A percentile compares a stretch with the other conserved stretches of the same genome.
phyloP scores from a whole-genome alignment of 768 basidiomycete species.

The Lentinula detonsa region DNA sequence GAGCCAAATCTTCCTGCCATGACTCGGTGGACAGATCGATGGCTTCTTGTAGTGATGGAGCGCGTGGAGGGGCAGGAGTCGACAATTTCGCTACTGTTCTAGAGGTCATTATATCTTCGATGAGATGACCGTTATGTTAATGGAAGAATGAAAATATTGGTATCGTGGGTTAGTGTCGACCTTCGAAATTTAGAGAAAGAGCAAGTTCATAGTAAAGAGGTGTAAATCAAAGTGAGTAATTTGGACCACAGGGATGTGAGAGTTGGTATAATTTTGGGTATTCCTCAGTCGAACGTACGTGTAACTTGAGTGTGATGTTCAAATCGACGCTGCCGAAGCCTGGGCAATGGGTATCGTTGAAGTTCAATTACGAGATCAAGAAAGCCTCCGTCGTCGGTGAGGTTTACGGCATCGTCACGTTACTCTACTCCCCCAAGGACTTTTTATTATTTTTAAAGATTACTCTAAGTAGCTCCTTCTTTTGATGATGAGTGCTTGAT shows the following conservation, averaged over 20 bases:
- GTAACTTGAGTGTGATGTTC: neutral
- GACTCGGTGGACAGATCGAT: slow-evolving; percentile 56
- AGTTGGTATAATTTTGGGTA: neutral
- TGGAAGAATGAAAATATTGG: neutral
- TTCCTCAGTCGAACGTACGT: neutral
- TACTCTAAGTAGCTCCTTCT: too few relatives aligned
- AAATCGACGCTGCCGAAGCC: neutral
- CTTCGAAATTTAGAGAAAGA: neutral
- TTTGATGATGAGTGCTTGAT: too few relatives aligned
- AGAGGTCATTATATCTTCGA: neutral
- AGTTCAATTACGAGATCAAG: neutral
- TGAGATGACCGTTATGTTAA: neutral
- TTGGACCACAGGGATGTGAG: neutral
- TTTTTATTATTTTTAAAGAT: too few relatives aligned
- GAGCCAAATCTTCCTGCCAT: slow-evolving; percentile 80
- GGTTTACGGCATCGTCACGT: neutral
- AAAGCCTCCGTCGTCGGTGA: neutral
- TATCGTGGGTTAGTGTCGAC: neutral
- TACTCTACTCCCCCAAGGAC: neutral
- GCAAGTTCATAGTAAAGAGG: neutral
- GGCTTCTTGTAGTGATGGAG: slow-evolving; percentile 59
- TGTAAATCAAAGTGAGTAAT: neutral
- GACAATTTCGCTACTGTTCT: neutral
- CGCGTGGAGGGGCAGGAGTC: neutral
- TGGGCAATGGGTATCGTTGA: neutral